A percentile compares a stretch with the other conserved stretches of the same genome.
These are phyloP conservation scores for Hydrangea macrophylla DNA, from an alignment of 148 eudicot species.

Conservation along the genomic window DNA sequence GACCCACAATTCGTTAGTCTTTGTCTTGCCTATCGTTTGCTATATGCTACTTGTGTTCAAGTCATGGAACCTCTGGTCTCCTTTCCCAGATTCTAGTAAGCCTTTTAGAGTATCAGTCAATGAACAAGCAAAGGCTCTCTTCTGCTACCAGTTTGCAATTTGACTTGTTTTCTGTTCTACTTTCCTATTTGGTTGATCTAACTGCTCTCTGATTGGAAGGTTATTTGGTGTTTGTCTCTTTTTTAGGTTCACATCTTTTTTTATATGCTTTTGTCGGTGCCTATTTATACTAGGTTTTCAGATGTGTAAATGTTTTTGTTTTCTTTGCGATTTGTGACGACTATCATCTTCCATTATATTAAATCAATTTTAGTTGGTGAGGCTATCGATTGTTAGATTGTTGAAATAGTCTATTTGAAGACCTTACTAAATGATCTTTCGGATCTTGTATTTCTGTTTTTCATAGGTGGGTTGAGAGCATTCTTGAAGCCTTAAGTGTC, in stretches of 20 bases:
- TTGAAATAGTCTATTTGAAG: neutral
- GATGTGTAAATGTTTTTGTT: neutral
- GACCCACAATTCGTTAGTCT: too few relatives aligned
- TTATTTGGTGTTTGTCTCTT: neutral
- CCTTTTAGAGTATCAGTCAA: too few relatives aligned
- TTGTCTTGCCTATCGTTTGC: too few relatives aligned
- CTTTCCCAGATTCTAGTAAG: too few relatives aligned
- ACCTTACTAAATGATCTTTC: conserved; percentile 4
- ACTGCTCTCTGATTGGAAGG: neutral
- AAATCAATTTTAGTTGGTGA: neutral
- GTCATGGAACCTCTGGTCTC: too few relatives aligned
- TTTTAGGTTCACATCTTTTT: neutral
- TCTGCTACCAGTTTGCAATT: too few relatives aligned
- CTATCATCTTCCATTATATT: neutral
- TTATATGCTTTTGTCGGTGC: neutral
- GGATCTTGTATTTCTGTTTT: neutral
- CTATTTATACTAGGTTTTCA: neutral
- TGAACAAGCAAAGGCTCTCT: too few relatives aligned
- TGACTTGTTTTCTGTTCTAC: neutral
- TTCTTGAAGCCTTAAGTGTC: conserved; percentile 68
- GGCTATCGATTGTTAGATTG: neutral
- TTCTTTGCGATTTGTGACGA: neutral
- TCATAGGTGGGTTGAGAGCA: conserved; percentile 76
- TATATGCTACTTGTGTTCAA: too few relatives aligned
- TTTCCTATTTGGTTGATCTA: neutral